A percentile compares a stretch with the other conserved stretches of the same genome.
These are phyloP conservation scores for Suillus lakei DNA, from an alignment of 768 basidiomycete genomes.

Conservation along the genomic window DNA sequence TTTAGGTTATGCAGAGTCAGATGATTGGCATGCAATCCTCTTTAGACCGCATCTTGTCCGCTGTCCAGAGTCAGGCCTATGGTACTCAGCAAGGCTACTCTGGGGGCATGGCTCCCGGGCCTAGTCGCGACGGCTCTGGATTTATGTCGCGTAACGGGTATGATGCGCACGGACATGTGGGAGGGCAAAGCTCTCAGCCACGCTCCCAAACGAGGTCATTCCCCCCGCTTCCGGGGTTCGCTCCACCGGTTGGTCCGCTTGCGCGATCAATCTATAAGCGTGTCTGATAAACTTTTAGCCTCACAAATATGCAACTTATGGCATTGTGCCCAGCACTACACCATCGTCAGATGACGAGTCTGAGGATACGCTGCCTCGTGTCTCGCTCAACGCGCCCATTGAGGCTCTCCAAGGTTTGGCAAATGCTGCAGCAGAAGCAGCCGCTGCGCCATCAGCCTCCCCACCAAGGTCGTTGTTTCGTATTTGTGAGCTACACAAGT, in stretches of 20 bases:
- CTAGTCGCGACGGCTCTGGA: constrained; percentile 32
- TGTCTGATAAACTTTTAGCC: constrained; percentile 51
- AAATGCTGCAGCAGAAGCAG: constrained; percentile 94
- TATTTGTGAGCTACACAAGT: constrained; percentile 1
- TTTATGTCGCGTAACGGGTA: constrained; percentile 37
- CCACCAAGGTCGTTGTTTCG: constrained; percentile 54
- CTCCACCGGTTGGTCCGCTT: constrained; percentile 71
- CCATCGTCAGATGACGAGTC: constrained; percentile 92
- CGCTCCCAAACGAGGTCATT: constrained; percentile 52
- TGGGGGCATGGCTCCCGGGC: constrained; percentile 18
- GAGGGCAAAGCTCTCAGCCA: constrained; percentile 30
- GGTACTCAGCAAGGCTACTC: constrained; percentile 31
- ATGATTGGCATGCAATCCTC: constrained; percentile 96
- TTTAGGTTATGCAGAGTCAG: constrained; percentile 87
- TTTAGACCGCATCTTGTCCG: constrained; percentile 78
- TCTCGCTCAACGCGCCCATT: constrained; percentile 88
- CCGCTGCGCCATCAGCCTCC: constrained; percentile 72
- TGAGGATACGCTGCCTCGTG: constrained; percentile 84
- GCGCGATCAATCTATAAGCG: constrained; percentile 18
- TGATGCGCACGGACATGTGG: constrained; percentile 38
- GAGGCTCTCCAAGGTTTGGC: constrained; percentile 94
- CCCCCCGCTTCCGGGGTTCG: constrained; percentile 90
- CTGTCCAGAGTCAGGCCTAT: constrained; percentile 54
- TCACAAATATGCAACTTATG: constrained; percentile 91
- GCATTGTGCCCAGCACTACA: constrained; percentile 82